Evolutionary conservation across 2,329 filamentous ascomycete genomes (phyloP), one percentile per base, ranked within the genome.

Genomic region (Penicillium sp.): DNA sequence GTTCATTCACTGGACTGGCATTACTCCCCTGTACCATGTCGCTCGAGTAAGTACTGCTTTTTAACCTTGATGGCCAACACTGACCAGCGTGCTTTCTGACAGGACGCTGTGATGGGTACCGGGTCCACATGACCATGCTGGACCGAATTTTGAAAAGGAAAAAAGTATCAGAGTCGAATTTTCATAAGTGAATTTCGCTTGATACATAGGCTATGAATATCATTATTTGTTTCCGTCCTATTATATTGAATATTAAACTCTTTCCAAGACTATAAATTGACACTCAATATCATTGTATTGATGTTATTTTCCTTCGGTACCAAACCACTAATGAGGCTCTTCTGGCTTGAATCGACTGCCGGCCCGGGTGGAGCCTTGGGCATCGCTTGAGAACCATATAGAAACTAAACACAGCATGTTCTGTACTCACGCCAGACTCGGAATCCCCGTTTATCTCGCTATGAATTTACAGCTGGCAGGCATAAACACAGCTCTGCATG

Each of bases 31-130:
- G 32, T 92, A 89, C 69, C 72, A 76, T 5, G 79, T 87, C 66
- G 87, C 87, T 29, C 81, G 86, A 59, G 78, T 79, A 61, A 71
- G 74, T 69, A 39, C 32, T 13, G 8, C n/a, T 23, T 23, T n/a
- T 29, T 8, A 5, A 18, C 18, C 9, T 28, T 35, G 24, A 6
- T 27, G 18, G 12, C 15, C 8, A 41, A 23, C 23, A 29, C 25
- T 43, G 15, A 46, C 4, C n/a, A 31, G 18, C 10, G 6, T 10
- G 25, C 1, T 28, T 9, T n/a, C 6, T 13, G 12, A 24, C 42
- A 66, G 64, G 54, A 59, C 38, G 62, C 62, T 44, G 64, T 67
- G 15, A 60, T 66, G 57, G 60, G 62, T 3, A 52, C 53, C 40
- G 48, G 52, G 7, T 56, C 49, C 13, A 46, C 47, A 28, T 58